Percentiles rank a stretch among this genome's conserved stretches.
phyloP scores from a whole-genome alignment of 2,329 filamentous ascomycete species.

The Penicillium sp. region DNA sequence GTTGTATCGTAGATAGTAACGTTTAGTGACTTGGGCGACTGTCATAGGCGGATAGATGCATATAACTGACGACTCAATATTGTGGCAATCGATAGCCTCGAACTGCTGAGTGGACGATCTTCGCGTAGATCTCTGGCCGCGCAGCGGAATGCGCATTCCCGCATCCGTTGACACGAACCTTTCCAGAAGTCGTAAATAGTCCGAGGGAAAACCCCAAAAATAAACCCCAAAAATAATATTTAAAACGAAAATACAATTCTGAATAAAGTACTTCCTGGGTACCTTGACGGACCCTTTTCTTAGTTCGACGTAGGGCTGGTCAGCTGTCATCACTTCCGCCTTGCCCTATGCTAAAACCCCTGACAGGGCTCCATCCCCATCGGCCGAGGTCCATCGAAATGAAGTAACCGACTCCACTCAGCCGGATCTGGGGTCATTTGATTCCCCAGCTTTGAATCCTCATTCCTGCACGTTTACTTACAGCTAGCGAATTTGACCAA shows the following conservation, averaged over 20 bases:
- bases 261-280: too few relatives aligned
- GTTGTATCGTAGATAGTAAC: neutral
- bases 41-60: neutral
- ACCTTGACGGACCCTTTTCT: neutral
- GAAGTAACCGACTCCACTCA: constrained; percentile 9
- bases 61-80: neutral
- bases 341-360: neutral
- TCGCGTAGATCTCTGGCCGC: neutral
- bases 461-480: neutral
- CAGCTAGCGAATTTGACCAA: neutral
- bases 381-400: constrained; percentile 12
- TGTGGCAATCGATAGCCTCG: constrained; percentile 2
- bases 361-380: neutral
- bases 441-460: constrained; percentile 3
- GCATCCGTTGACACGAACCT: neutral
- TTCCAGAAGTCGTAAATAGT: neutral
- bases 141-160: constrained; percentile 1
- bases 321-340: neutral
- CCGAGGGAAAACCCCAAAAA: neutral
- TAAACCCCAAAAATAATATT: too few relatives aligned
- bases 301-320: neutral
- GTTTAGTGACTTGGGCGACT: neutral
- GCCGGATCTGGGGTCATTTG: constrained; percentile 4
- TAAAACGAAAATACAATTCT: neutral
- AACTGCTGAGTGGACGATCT: neutral